Percentiles rank a stretch among this genome's conserved stretches.
Evolutionary conservation across 768 basidiomycete genomes (phyloP).

Genomic region (Macrolepiota albuminosa): DNA sequence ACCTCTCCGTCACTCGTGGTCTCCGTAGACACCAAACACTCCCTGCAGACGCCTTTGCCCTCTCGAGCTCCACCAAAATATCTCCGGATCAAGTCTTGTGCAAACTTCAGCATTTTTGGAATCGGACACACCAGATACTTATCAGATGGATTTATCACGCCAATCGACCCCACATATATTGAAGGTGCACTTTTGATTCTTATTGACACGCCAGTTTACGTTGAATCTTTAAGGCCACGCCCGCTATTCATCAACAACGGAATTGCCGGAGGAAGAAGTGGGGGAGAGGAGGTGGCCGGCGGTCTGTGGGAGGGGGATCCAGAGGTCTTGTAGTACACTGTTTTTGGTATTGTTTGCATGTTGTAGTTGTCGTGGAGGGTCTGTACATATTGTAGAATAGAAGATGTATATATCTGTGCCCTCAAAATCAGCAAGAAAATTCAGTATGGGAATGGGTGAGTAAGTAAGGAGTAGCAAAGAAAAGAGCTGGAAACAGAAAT

Average conservation of each 20-base stretch:
- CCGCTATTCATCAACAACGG: not conserved
- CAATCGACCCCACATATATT: conserved; percentile 1
- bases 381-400: no score
- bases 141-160: conserved; percentile 2
- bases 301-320: no score
- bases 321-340: no score
- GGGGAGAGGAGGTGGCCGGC: no score
- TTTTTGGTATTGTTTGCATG: no score
- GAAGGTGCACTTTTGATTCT: not conserved
- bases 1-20: conserved; percentile 7
- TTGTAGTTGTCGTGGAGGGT: no score
- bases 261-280: no score
- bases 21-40: conserved; percentile 40
- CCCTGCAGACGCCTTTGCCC: conserved; percentile 27
- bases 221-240: conserved; percentile 3
- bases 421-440: no score
- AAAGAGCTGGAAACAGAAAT: no score
- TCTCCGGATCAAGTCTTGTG: conserved; percentile 4
- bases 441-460: no score
- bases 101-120: not conserved
- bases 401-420: no score
- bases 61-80: not conserved
- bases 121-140: not conserved
- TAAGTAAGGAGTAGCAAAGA: no score
- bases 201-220: not conserved